Percentiles rank a stretch among this genome's conserved stretches.
These are phyloP conservation scores for Artemisia argyi DNA, from an alignment of 129 eudicot genomes.

Conservation along the genomic window DNA sequence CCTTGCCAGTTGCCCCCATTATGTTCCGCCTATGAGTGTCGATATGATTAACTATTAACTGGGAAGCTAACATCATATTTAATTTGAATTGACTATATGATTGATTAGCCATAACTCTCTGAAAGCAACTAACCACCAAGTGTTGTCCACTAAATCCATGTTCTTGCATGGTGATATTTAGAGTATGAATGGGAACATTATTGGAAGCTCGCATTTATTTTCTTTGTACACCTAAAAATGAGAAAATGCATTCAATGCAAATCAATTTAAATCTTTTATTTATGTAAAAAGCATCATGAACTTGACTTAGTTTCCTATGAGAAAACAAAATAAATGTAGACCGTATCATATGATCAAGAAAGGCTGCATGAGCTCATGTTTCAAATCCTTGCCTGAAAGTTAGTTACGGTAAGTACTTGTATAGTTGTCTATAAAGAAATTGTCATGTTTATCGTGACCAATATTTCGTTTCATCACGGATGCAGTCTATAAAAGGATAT, in stretches of 20 bases:
- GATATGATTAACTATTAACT: not conserved
- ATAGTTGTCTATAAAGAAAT: not conserved
- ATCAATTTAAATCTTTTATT: conserved; percentile 4
- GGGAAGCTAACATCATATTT: conserved; percentile 18
- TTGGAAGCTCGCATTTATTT: conserved; percentile 16
- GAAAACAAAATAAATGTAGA: not conserved
- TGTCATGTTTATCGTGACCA: too few relatives aligned
- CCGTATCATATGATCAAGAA: not conserved
- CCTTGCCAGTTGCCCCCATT: too few relatives aligned
- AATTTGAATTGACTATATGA: conserved; percentile 26
- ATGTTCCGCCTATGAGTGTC: too few relatives aligned
- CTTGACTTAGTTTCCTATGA: not conserved
- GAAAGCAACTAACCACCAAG: conserved; percentile 26
- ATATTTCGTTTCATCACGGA: not conserved
- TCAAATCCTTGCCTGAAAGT: too few relatives aligned
- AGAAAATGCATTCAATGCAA: conserved; percentile 7
- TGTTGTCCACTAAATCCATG: conserved; percentile 29
- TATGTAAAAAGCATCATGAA: not conserved
- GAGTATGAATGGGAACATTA: conserved; percentile 20
- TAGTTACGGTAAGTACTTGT: not conserved
- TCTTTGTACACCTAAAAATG: not conserved
- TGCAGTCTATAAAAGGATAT: not conserved
- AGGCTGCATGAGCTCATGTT: too few relatives aligned
- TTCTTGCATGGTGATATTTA: conserved; percentile 21
- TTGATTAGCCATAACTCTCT: conserved; percentile 11